Evolutionary conservation across 345 rosid genomes (phyloP).

Genomic region (Sisymbrium irio): DNA sequence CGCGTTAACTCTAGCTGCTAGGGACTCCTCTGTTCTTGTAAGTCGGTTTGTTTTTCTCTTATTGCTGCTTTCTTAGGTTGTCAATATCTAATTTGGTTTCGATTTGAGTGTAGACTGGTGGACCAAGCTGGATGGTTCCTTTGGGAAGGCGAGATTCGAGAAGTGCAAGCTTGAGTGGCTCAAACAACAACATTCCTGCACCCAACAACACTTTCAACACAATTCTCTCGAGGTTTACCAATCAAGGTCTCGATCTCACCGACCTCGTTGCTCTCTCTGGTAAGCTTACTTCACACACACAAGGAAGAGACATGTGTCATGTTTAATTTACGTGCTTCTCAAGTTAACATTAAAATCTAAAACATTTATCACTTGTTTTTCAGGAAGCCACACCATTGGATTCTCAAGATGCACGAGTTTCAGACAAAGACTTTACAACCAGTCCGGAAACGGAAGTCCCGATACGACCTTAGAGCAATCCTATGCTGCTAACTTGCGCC

Average conservation of each 20-base stretch:
- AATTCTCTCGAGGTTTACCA: constrained; percentile 58
- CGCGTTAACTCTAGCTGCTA: constrained; percentile 65
- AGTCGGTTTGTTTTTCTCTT: constrained; percentile 18
- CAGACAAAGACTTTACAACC: constrained; percentile 89
- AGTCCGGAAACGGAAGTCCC: constrained; percentile 67
- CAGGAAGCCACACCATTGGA: constrained; percentile 96
- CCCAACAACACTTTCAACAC: constrained; percentile 58
- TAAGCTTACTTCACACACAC: constrained; percentile 27
- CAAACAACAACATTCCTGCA: constrained; percentile 74
- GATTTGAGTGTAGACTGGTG: constrained; percentile 54
- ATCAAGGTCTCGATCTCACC: constrained; percentile 53
- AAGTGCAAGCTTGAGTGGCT: constrained; percentile 69
- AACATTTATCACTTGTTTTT: background rate
- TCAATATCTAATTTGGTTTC: background rate
- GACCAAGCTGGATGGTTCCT: constrained; percentile 84
- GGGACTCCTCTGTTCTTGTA: constrained; percentile 88
- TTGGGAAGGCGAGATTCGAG: constrained; percentile 77
- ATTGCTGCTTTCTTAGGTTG: background rate
- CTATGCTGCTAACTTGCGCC: constrained; percentile 46
- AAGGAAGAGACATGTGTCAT: background rate
- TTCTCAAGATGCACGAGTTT: constrained; percentile 72
- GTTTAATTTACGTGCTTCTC: background rate
- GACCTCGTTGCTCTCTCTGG: constrained; percentile 86
- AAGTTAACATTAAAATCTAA: background rate
- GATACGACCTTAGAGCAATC: constrained; percentile 60